Conservation (phyloP, 2,329 filamentous ascomycete genomes). For the Colletotrichum aenigma region DNA sequence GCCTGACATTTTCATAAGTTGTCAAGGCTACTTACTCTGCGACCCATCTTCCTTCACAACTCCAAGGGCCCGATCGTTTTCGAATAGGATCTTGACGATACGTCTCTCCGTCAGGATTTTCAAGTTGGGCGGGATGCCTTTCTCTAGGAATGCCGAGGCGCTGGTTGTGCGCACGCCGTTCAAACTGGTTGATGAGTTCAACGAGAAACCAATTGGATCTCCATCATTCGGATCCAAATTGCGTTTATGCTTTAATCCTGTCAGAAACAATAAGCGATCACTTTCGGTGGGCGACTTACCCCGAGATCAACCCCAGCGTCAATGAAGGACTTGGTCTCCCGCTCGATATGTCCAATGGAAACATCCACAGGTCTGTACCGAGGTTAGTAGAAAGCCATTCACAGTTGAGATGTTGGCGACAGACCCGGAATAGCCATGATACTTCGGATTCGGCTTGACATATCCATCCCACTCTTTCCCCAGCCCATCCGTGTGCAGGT, state of each 20-base stretch:
- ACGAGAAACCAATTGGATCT: not conserved
- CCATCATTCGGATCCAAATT: slow-evolving; percentile 6
- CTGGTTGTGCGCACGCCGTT: not conserved
- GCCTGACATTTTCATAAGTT: accelerated
- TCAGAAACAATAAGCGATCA: not conserved
- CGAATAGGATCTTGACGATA: slow-evolving; percentile 80
- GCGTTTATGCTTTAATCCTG: not conserved
- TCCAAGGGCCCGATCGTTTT: slow-evolving; percentile 70
- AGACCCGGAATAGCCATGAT: slow-evolving; percentile 1
- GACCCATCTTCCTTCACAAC: not conserved
- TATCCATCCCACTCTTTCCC: not conserved
- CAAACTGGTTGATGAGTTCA: not conserved
- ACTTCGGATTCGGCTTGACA: not conserved
- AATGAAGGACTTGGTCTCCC: slow-evolving; percentile 3
- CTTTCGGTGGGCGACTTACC: not conserved
- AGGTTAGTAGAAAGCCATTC: not conserved
- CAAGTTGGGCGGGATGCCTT: slow-evolving; percentile 61
- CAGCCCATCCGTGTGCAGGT: not conserved
- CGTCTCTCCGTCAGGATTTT: slow-evolving; percentile 86
- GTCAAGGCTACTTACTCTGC: not conserved
- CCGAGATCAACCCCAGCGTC: not conserved
- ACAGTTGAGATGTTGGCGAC: not conserved
- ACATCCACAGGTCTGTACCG: not conserved
- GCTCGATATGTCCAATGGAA: not conserved
- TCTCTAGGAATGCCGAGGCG: slow-evolving; percentile 3